Conservation (phyloP, 1,284 basidiomycete species). For the Ceratobasidium sp. region DNA sequence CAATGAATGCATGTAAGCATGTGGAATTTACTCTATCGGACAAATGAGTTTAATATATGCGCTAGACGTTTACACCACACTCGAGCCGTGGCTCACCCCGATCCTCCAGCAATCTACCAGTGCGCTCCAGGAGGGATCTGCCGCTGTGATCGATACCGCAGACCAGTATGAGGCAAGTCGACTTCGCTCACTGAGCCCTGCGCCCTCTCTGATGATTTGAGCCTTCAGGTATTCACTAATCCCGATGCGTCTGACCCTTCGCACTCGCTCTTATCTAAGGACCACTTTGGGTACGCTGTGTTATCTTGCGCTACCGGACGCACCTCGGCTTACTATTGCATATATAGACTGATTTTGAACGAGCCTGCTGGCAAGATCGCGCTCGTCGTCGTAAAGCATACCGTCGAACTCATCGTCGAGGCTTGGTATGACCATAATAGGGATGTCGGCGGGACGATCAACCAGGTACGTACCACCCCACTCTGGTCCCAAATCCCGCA, state of each 20-base stretch:
- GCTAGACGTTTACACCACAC: slow-evolving; percentile 77
- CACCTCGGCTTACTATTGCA: background rate
- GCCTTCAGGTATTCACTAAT: slow-evolving; percentile 72
- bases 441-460: slow-evolving; percentile 66
- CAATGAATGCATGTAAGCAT: slow-evolving; percentile 72
- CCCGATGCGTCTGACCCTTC: slow-evolving; percentile 80
- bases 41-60: background rate
- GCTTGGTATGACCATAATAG: slow-evolving; percentile 67
- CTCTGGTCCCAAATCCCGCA: background rate
- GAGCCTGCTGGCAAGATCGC: slow-evolving; percentile 82
- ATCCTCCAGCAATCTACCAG: slow-evolving; percentile 70
- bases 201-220: slow-evolving; percentile 47
- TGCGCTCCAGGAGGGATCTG: slow-evolving; percentile 73
- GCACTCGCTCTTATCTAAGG: slow-evolving; percentile 77
- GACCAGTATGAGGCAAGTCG: slow-evolving; percentile 72
- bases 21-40: slow-evolving; percentile 48
- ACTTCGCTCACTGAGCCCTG: background rate
- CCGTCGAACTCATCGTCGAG: slow-evolving; percentile 73
- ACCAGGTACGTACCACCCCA: slow-evolving; percentile 58
- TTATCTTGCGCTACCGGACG: background rate
- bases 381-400: slow-evolving; percentile 72
- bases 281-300: slow-evolving; percentile 64
- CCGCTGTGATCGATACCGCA: slow-evolving; percentile 76
- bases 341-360: slow-evolving; percentile 67
- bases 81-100: slow-evolving; percentile 75